Evolutionary conservation across 768 basidiomycete genomes (phyloP), one percentile per base, ranked within the genome.

Genomic region (Mycena galopus): DNA sequence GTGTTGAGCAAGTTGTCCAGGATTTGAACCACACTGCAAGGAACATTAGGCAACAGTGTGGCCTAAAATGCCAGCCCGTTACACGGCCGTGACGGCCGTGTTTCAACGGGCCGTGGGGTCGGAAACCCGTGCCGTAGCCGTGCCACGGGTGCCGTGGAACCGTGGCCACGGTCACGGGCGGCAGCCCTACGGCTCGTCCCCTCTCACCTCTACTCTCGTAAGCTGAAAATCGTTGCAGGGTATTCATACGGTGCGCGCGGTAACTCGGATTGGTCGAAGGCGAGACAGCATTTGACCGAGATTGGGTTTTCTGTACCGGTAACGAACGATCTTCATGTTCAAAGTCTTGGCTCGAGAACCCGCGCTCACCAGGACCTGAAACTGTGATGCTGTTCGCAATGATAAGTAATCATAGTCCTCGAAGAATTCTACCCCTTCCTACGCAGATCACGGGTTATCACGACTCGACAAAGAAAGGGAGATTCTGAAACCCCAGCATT

Each of bases 401-500:
- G 57, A 58, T 58, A 58, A n/a, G 58, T 60, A 60, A 60, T 60
- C 58, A 39, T 60, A 60, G 58, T 60, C 35, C 16, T 42, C 39
- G 39, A 39, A 60, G 58, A 23, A 60, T 60, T 60, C 58, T 60
- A 39, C n/a, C 58, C 58, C 58, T 60, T 60, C 39, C 58, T 60
- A 33, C 35, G 58, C 35, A 60, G 58, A 60, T 60, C 58, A 60
- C 58, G 17, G 57, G 57, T 58, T 58, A 58, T 58, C 57, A 58
- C 57, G 57, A 58, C 57, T 58, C 57, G 33, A 33, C 57, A n/a
- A 58, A 58, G 57, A 58, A 58, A 58, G 7, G 23, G 57, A 58
- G 57, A 58, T 58, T 58, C 32, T 58, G 57, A 58, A 58, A 58
- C 57, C 37, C 58, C 35, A 60, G 58, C 39, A 42, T 39, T 39